phyloP scores from a whole-genome alignment of 2,329 filamentous ascomycete genomes.

The Akanthomyces uredinophilus region DNA sequence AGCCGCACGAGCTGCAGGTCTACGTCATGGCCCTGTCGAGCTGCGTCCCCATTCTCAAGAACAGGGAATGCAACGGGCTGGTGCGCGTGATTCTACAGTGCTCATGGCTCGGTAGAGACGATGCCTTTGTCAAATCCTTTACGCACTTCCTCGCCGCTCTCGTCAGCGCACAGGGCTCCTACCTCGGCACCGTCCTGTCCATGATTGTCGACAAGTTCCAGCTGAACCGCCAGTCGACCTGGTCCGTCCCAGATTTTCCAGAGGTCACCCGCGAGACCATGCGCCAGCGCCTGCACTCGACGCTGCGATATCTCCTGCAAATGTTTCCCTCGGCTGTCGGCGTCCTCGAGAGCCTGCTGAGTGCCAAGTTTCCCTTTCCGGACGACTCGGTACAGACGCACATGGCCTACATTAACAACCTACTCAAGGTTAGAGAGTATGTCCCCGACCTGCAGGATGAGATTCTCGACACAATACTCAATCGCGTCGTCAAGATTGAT shows the following conservation, averaged over 20 bases:
- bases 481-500: constrained; percentile 87
- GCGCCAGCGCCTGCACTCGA: constrained; percentile 68
- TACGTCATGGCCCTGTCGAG: constrained; percentile 60
- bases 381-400: constrained; percentile 75
- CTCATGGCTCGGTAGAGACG: constrained; percentile 61
- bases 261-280: constrained; percentile 59
- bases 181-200: constrained; percentile 66
- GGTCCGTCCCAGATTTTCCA: constrained; percentile 48
- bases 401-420: constrained; percentile 80
- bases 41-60: constrained; percentile 54
- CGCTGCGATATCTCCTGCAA: constrained; percentile 68
- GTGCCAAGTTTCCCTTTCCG: constrained; percentile 67
- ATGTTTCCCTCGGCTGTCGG: constrained; percentile 76
- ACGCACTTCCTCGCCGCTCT: constrained; percentile 64
- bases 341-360: constrained; percentile 62
- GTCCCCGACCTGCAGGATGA: constrained; percentile 72
- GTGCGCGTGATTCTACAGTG: constrained; percentile 55
- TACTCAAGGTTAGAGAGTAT: constrained; percentile 73
- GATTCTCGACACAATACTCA: constrained; percentile 76
- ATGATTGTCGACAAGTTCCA: constrained; percentile 79
- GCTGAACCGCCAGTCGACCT: constrained; percentile 41
- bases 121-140: constrained; percentile 62
- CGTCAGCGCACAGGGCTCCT: constrained; percentile 76
- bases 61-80: constrained; percentile 53
- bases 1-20: constrained; percentile 51